Conservation (phyloP, 768 basidiomycete species). For the Suillus tomentosus region DNA sequence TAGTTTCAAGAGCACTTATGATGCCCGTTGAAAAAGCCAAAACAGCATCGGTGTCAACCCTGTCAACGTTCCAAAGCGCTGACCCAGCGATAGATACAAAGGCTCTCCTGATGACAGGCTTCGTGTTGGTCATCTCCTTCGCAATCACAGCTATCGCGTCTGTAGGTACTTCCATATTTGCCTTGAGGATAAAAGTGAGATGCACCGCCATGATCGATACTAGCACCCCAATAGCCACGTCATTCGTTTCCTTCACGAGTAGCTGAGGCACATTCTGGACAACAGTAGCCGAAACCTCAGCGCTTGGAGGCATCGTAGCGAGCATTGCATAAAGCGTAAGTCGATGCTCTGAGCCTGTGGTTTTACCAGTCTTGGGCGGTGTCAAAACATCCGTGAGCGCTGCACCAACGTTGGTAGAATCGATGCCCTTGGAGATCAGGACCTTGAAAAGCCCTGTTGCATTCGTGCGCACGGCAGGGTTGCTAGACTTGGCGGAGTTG, state of each 20-base stretch:
- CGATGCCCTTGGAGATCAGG: conserved; percentile 38
- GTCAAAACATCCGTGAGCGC: conserved; percentile 66
- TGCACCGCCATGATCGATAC: conserved; percentile 59
- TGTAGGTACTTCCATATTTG: conserved; percentile 41
- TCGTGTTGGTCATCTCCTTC: conserved; percentile 73
- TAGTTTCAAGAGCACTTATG: conserved; percentile 64
- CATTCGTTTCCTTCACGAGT: conserved; percentile 78
- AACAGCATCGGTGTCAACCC: conserved; percentile 43
- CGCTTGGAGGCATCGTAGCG: conserved; percentile 48
- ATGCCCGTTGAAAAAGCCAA: conserved; percentile 55
- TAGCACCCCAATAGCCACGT: conserved; percentile 58
- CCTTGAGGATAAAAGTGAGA: conserved; percentile 52
- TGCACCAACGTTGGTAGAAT: conserved; percentile 41
- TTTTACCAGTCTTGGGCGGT: conserved; percentile 84
- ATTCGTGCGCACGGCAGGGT: conserved; percentile 55
- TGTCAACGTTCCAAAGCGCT: conserved; percentile 51
- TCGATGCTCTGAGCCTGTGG: conserved; percentile 85
- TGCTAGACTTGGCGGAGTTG: conserved; percentile 75
- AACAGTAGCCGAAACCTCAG: conserved; percentile 47
- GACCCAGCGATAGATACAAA: conserved; percentile 66
- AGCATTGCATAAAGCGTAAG: conserved; percentile 81
- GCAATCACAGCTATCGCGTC: conserved; percentile 52
- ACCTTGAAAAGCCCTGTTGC: conserved; percentile 60
- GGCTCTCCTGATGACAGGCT: conserved; percentile 59
- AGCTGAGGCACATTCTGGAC: conserved; percentile 43